Percentiles rank a stretch among this genome's conserved stretches.
These are phyloP conservation scores for Scalesia atractyloides DNA, from an alignment of 129 eudicot species.

Conservation along the genomic window DNA sequence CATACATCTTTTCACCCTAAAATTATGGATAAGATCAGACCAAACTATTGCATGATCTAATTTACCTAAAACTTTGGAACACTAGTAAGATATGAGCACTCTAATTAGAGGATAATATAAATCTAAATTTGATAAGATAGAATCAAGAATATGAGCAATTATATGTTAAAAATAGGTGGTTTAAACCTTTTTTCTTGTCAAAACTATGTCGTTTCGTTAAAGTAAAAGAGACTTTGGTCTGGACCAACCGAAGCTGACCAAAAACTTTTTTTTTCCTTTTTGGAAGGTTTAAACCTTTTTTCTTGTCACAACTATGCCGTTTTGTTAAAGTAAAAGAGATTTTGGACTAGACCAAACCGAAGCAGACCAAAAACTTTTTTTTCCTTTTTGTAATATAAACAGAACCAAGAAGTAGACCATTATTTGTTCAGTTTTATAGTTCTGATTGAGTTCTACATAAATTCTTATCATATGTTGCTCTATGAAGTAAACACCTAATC, in stretches of 20 bases:
- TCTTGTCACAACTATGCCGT: too few species aligned
- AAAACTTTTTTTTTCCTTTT: too few species aligned
- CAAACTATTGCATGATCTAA: slow-evolving; percentile 2
- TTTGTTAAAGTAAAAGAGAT: too few species aligned
- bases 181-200: neutral
- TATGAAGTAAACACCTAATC: too few species aligned
- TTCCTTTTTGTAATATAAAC: neutral
- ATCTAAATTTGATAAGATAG: neutral
- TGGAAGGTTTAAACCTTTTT: too few species aligned
- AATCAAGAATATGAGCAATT: neutral
- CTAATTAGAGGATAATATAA: too few species aligned
- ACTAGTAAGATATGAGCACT: neutral
- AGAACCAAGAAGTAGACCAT: neutral
- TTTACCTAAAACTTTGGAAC: neutral
- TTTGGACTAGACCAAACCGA: neutral
- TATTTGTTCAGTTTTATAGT: too few species aligned
- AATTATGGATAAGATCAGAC: slow-evolving; percentile 15
- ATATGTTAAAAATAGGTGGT: neutral
- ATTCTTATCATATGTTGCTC: too few species aligned
- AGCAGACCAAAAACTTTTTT: neutral
- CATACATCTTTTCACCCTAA: slow-evolving; percentile 16
- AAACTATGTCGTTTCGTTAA: neutral
- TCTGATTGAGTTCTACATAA: too few species aligned
- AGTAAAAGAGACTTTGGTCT: neutral
- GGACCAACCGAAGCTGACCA: neutral